phyloP scores from a whole-genome alignment of 768 basidiomycete species.

The Auriscalpium orientale region DNA sequence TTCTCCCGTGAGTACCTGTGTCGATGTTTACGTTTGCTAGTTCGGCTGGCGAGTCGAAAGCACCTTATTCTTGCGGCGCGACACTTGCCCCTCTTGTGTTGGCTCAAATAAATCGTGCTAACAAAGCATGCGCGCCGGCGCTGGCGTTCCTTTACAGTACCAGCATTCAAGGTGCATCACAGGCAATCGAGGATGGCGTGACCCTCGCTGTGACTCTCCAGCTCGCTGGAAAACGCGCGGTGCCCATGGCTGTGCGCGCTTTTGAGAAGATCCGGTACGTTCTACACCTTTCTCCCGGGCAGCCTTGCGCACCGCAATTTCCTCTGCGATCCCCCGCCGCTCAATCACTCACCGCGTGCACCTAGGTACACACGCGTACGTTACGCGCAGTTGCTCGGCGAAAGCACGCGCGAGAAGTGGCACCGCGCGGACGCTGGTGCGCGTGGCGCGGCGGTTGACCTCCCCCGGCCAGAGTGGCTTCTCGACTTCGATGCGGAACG shows the following conservation, averaged over 20 bases:
- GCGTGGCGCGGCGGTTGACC: slow-evolving; percentile 7
- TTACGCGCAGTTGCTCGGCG: slow-evolving; percentile 17
- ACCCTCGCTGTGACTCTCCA: slow-evolving; percentile 16
- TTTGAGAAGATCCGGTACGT: slow-evolving; percentile 17
- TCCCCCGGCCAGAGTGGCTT: slow-evolving; percentile 23
- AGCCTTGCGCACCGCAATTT: neutral
- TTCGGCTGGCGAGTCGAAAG: neutral
- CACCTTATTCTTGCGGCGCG: neutral
- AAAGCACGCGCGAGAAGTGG: slow-evolving; percentile 21
- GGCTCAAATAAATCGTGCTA: too few relatives aligned
- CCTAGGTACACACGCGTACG: slow-evolving; percentile 20
- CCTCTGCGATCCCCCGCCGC: neutral
- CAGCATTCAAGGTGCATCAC: slow-evolving; percentile 18
- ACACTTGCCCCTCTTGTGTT: neutral
- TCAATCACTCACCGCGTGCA: neutral
- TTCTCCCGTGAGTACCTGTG: slow-evolving; percentile 19
- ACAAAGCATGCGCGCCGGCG: neutral
- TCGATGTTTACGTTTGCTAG: neutral
- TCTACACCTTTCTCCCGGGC: neutral
- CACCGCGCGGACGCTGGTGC: slow-evolving; percentile 16
- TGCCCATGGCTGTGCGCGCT: slow-evolving; percentile 12
- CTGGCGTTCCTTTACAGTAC: slow-evolving; percentile 8
- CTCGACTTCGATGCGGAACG: slow-evolving; percentile 21
- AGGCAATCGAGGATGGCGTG: slow-evolving; percentile 20
- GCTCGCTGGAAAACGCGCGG: slow-evolving; percentile 12